Percentiles rank a stretch among this genome's conserved stretches.
Evolutionary conservation across 1,284 basidiomycete species (phyloP).

Genomic region (Amylostereum areolatum): DNA sequence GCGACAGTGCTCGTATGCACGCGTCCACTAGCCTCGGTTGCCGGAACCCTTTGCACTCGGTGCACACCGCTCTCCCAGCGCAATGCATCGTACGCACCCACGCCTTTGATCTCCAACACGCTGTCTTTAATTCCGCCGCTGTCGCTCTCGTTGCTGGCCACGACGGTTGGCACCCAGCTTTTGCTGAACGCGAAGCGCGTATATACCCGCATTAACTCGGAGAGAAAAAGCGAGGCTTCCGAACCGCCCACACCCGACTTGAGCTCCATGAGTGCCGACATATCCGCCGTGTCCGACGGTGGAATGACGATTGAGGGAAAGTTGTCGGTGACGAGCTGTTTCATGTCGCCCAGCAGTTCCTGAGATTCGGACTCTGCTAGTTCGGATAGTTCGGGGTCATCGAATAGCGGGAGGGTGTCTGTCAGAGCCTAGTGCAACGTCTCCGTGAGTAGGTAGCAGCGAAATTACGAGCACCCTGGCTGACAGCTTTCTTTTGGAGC

Average conservation of each 20-base stretch:
- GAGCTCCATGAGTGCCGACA: constrained; percentile 84
- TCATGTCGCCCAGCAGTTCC: constrained; percentile 40
- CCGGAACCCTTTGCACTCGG: constrained; percentile 90
- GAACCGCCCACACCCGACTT: constrained; percentile 92
- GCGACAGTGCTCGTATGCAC: constrained; percentile 93
- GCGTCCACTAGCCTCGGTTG: constrained; percentile 82
- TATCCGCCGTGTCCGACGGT: constrained; percentile 51
- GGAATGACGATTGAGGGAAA: constrained; percentile 75
- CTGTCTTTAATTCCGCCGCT: constrained; percentile 77
- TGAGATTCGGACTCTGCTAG: constrained; percentile 66
- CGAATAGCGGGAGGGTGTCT: constrained; percentile 57
- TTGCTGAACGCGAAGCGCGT: constrained; percentile 53
- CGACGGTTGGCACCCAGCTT: constrained; percentile 49
- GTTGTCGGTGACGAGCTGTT: constrained; percentile 40
- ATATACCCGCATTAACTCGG: constrained; percentile 84
- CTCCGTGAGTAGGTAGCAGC: neutral
- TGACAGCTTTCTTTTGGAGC: neutral
- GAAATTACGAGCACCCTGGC: neutral
- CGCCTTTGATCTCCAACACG: constrained; percentile 76
- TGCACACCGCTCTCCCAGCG: constrained; percentile 95
- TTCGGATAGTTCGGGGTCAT: constrained; percentile 77
- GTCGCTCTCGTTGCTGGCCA: constrained; percentile 49
- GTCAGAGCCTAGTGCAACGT: constrained; percentile 50
- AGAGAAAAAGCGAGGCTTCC: constrained; percentile 82
- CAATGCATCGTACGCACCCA: constrained; percentile 74